Conservation (phyloP, 2,329 filamentous ascomycete species). For the Aaosphaeria pasadenensis region DNA sequence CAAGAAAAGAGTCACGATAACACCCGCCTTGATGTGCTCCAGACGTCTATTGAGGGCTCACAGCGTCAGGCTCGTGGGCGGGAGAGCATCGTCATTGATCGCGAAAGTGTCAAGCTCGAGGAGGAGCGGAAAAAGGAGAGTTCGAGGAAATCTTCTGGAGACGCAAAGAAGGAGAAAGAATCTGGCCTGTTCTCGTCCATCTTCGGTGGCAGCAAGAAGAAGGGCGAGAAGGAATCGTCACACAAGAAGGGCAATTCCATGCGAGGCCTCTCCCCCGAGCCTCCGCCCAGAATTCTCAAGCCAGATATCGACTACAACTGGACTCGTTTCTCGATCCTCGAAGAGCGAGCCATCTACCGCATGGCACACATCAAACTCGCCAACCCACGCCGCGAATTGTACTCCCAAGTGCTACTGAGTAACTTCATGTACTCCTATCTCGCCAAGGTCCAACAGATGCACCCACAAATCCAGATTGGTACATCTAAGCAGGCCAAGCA, state of each 20-base stretch:
- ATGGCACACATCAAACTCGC: slow-evolving; percentile 99
- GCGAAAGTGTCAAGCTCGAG: slow-evolving; percentile 70
- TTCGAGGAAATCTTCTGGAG: slow-evolving; percentile 65
- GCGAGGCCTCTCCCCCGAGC: slow-evolving; percentile 76
- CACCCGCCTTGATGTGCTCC: slow-evolving; percentile 79
- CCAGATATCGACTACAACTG: slow-evolving; percentile 95
- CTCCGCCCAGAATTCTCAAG: slow-evolving; percentile 65
- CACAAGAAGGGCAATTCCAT: slow-evolving; percentile 71
- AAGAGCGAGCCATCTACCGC: slow-evolving; percentile 94
- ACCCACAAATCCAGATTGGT: slow-evolving; percentile 91
- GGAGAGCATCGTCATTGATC: slow-evolving; percentile 81
- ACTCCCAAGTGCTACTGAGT: slow-evolving; percentile 92
- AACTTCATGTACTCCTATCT: slow-evolving; percentile 99
- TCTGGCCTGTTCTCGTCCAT: slow-evolving; percentile 84
- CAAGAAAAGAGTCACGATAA: slow-evolving; percentile 62
- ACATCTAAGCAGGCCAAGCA: slow-evolving; percentile 71
- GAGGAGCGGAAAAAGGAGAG: slow-evolving; percentile 82
- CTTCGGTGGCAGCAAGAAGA: slow-evolving; percentile 88
- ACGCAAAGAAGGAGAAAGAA: slow-evolving; percentile 84
- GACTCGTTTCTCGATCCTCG: slow-evolving; percentile 90
- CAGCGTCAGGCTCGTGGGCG: slow-evolving; percentile 50
- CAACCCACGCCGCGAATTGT: slow-evolving; percentile 87
- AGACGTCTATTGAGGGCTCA: slow-evolving; percentile 74
- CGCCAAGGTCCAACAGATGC: slow-evolving; percentile 98
- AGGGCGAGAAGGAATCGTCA: slow-evolving; percentile 69